These are phyloP conservation scores for Diphasiastrum complanatum DNA, from an alignment of 83 land plant species.

Conservation along the genomic window DNA sequence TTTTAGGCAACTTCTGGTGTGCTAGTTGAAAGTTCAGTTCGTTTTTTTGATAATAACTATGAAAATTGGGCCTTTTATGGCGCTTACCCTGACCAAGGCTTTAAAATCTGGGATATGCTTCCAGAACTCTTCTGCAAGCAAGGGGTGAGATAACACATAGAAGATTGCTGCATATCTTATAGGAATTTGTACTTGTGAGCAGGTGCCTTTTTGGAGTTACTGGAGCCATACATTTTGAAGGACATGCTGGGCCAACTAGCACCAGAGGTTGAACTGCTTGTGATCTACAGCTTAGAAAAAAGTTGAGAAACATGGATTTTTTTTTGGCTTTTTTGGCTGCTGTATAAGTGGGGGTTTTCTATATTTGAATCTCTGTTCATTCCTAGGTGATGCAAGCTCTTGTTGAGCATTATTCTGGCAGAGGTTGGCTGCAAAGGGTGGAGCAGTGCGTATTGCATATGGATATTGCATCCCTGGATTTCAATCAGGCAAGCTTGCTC, in stretches of 20 bases:
- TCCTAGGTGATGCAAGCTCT: conserved; percentile 92
- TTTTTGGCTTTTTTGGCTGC: background rate
- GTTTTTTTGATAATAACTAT: too few species aligned
- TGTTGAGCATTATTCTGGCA: conserved; percentile 87
- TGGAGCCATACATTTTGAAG: conserved; percentile 93
- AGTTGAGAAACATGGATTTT: background rate
- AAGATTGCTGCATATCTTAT: background rate
- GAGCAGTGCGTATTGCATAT: conserved; percentile 98
- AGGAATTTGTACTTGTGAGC: background rate
- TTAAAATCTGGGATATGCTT: background rate
- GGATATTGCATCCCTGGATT: conserved; percentile 96
- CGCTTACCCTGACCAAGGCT: too few species aligned
- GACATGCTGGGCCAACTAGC: conserved; percentile 90
- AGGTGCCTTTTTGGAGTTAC: conserved; percentile 94
- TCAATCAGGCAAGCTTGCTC: conserved; percentile 65
- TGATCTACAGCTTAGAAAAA: background rate
- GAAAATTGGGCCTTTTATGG: too few species aligned
- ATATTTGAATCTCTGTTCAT: background rate
- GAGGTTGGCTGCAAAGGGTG: conserved; percentile 92
- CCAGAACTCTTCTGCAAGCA: background rate
- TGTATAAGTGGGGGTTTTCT: background rate
- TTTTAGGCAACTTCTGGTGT: too few species aligned
- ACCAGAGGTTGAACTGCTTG: conserved; percentile 59
- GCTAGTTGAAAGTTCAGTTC: too few species aligned
- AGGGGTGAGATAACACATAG: background rate